phyloP scores from a whole-genome alignment of 2,329 filamentous ascomycete genomes.

The Sarocladium kiliense region DNA sequence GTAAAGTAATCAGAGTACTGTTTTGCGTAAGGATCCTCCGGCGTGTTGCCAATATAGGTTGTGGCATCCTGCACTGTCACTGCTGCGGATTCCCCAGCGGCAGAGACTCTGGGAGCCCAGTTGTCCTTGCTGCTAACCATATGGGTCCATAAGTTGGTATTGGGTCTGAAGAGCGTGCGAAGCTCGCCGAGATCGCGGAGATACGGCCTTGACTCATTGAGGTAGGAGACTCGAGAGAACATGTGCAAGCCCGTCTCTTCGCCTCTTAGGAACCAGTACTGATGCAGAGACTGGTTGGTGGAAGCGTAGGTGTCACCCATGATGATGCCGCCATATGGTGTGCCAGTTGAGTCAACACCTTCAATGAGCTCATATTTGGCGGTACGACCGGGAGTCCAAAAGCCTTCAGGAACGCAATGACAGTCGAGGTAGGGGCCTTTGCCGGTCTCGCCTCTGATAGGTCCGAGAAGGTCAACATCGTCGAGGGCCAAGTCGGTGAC shows the following conservation, averaged over 20 bases:
- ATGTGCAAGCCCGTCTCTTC: slow-evolving; percentile 58
- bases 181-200: slow-evolving; percentile 56
- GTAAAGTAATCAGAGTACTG: slow-evolving; percentile 58
- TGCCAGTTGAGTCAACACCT: slow-evolving; percentile 41
- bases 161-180: slow-evolving; percentile 56
- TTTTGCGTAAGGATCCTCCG: slow-evolving; percentile 48
- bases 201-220: slow-evolving; percentile 51
- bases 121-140: slow-evolving; percentile 51
- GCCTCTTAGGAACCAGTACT: slow-evolving; percentile 61
- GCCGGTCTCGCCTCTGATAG: slow-evolving; percentile 29
- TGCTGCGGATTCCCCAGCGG: slow-evolving; percentile 32
- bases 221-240: slow-evolving; percentile 55
- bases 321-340: slow-evolving; percentile 51
- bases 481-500: slow-evolving; percentile 30
- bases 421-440: slow-evolving; percentile 58
- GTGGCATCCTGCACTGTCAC: slow-evolving; percentile 57
- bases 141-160: slow-evolving; percentile 56
- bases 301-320: slow-evolving; percentile 54
- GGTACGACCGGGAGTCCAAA: slow-evolving; percentile 52
- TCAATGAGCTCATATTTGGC: slow-evolving; percentile 40
- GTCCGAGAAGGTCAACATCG: slow-evolving; percentile 45
- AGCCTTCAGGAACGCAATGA: slow-evolving; percentile 54
- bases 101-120: slow-evolving; percentile 40
- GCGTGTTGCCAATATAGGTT: slow-evolving; percentile 52
- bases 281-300: slow-evolving; percentile 55